phyloP scores from a whole-genome alignment of 2,329 filamentous ascomycete species.

The Trichocomaceae sp. region DNA sequence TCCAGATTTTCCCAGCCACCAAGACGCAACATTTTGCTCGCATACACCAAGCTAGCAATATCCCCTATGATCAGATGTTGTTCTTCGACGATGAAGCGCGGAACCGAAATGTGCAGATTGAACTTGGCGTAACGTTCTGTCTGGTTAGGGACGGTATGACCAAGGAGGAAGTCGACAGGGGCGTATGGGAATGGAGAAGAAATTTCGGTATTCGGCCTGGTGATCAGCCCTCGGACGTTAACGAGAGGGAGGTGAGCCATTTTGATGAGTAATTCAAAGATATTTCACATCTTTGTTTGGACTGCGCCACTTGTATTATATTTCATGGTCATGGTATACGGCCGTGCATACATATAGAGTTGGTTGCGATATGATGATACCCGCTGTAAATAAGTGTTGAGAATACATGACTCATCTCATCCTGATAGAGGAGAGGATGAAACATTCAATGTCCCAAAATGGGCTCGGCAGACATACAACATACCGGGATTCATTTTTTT shows the following conservation, averaged over 20 bases:
- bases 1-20: slow-evolving; percentile 63
- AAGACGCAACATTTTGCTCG: slow-evolving; percentile 82
- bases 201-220: slow-evolving; percentile 11
- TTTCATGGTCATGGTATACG: background rate
- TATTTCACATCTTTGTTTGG: background rate
- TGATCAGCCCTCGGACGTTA: slow-evolving; percentile 5
- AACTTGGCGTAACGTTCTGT: slow-evolving; percentile 75
- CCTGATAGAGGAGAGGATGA: background rate
- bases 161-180: slow-evolving; percentile 68
- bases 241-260: slow-evolving; percentile 12
- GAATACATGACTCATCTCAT: background rate
- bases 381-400: background rate
- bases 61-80: slow-evolving; percentile 76
- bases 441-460: background rate
- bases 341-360: background rate
- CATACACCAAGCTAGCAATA: slow-evolving; percentile 62
- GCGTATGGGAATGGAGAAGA: slow-evolving; percentile 73
- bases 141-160: slow-evolving; percentile 73
- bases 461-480: background rate
- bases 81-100: slow-evolving; percentile 92
- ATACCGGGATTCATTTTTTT: background rate
- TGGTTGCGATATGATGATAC: background rate
- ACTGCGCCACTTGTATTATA: background rate
- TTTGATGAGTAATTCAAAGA: slow-evolving; percentile 7
- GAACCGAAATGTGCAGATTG: slow-evolving; percentile 70